A percentile compares a stretch with the other conserved stretches of the same genome.
These are phyloP conservation scores for Exophiala phaeomuriformis DNA, from an alignment of 2,329 filamentous ascomycete genomes.

Conservation along the genomic window DNA sequence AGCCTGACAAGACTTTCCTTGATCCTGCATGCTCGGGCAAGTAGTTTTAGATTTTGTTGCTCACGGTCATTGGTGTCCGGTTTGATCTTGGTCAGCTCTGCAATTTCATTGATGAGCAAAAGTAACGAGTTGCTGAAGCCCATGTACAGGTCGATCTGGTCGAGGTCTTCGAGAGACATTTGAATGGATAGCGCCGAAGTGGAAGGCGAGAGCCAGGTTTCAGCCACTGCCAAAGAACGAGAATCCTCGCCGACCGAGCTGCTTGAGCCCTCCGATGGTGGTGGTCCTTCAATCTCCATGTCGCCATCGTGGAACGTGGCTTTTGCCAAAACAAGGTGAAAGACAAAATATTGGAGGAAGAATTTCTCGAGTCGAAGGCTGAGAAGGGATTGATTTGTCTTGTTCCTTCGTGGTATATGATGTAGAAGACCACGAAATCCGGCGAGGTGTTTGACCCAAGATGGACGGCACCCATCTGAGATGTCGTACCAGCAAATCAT, in stretches of 20 bases:
- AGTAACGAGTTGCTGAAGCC: constrained; percentile 28
- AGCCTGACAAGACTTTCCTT: constrained; percentile 17
- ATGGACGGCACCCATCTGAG: constrained; percentile 28
- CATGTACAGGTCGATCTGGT: constrained; percentile 28
- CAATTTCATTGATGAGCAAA: constrained; percentile 25
- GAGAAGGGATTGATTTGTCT: constrained; percentile 1
- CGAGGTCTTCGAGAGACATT: constrained; percentile 17
- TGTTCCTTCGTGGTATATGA: not conserved
- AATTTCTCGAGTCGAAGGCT: constrained; percentile 25
- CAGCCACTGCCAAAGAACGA: not conserved
- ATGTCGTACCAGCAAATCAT: constrained; percentile 31
- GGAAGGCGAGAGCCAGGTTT: not conserved
- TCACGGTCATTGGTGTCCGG: not conserved
- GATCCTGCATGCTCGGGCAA: not conserved
- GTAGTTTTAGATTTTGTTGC: not conserved
- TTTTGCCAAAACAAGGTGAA: constrained; percentile 29
- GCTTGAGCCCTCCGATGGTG: not conserved
- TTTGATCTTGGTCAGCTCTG: constrained; percentile 9
- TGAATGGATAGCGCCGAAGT: constrained; percentile 8
- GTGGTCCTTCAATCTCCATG: not conserved
- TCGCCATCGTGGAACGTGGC: constrained; percentile 25
- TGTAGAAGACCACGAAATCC: constrained; percentile 27
- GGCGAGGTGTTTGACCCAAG: constrained; percentile 29
- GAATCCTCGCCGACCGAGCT: too few relatives aligned
- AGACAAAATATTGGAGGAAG: constrained; percentile 29